These are phyloP conservation scores for Grigorovia yakushimaensis DNA, from an alignment of 805 yeast species.

Conservation along the genomic window DNA sequence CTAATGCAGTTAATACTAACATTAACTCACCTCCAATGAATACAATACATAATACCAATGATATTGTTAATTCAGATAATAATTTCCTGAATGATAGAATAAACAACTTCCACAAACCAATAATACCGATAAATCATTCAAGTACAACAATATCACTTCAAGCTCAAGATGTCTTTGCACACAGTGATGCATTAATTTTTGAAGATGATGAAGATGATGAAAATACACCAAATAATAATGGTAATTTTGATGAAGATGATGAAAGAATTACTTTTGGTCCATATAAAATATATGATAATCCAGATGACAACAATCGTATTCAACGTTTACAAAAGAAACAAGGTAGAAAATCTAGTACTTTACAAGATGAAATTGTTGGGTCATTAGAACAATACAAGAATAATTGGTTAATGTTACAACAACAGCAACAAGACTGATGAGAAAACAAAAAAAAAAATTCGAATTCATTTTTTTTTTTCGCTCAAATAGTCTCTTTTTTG, in stretches of 20 bases:
- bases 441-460: neutral
- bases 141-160: constrained; percentile 23
- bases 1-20: constrained; percentile 16
- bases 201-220: constrained; percentile 26
- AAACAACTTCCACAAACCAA: neutral
- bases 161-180: constrained; percentile 22
- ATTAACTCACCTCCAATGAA: constrained; percentile 10
- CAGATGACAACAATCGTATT: constrained; percentile 4
- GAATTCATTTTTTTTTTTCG: constrained; percentile 1
- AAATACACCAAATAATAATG: constrained; percentile 15
- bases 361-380: constrained; percentile 28
- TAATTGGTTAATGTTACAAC: constrained; percentile 30
- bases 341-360: constrained; percentile 23
- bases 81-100: constrained; percentile 3
- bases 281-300: constrained; percentile 11
- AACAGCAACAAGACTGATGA: constrained; percentile 18
- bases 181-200: constrained; percentile 21
- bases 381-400: constrained; percentile 30
- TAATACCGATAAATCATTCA: constrained; percentile 12
- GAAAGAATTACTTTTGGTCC: constrained; percentile 11
- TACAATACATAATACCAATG: neutral
- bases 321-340: constrained; percentile 1
- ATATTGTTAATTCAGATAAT: neutral
- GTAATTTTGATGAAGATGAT: constrained; percentile 14
- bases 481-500: neutral